A percentile compares a stretch with the other conserved stretches of the same genome.
phyloP scores from a whole-genome alignment of 768 basidiomycete species.

The Leccinum aurantiacum region DNA sequence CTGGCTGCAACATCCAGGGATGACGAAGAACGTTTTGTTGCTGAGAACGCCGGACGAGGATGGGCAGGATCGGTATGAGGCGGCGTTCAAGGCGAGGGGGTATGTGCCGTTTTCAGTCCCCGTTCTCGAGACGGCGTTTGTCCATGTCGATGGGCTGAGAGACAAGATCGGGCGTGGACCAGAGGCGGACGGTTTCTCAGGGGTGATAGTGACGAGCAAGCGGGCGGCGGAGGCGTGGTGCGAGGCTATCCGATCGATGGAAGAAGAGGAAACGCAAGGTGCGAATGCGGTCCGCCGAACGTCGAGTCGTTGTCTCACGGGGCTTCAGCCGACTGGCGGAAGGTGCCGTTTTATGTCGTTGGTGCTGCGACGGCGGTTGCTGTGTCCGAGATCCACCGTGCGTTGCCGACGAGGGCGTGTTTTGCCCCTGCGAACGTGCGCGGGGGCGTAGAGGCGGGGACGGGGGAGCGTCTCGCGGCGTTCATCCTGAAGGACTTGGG shows the following conservation, averaged over 20 bases:
- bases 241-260: constrained; percentile 33
- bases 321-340: constrained; percentile 47
- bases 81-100: constrained; percentile 43
- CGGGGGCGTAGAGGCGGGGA: constrained; percentile 57
- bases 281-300: not conserved
- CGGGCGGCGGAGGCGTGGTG: constrained; percentile 75
- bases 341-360: constrained; percentile 75
- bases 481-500: constrained; percentile 52
- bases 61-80: constrained; percentile 58
- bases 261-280: constrained; percentile 14
- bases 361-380: constrained; percentile 61
- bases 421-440: constrained; percentile 36
- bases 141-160: constrained; percentile 47
- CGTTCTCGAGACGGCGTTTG: constrained; percentile 65
- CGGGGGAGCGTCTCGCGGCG: constrained; percentile 60
- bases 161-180: constrained; percentile 44
- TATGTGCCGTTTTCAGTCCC: constrained; percentile 62
- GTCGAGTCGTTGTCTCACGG: not conserved
- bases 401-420: constrained; percentile 37
- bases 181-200: constrained; percentile 36
- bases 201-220: constrained; percentile 78
- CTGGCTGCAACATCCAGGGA: not conserved
- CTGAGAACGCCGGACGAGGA: constrained; percentile 39
- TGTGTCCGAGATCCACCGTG: constrained; percentile 33
- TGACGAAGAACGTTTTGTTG: constrained; percentile 39